Evolutionary conservation across 169 alveolate species (phyloP).

Genomic region (Babesia ovata): DNA sequence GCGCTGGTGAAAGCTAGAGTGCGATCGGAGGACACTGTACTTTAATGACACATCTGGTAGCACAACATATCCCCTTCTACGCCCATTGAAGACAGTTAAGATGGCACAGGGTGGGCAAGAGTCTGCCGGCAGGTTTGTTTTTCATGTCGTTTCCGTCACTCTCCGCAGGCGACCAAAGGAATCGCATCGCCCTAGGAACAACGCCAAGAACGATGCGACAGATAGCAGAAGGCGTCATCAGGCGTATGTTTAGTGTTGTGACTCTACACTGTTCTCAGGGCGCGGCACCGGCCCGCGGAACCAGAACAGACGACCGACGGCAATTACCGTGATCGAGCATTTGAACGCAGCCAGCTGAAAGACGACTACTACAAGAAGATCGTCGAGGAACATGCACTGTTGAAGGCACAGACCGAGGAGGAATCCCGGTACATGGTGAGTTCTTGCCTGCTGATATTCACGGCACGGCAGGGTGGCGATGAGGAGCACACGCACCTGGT

Average conservation of each 20-base stretch:
- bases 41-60: too few relatives aligned
- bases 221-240: conserved; percentile 6
- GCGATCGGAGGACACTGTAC: too few relatives aligned
- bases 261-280: background rate
- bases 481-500: conserved; percentile 78
- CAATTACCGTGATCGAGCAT: conserved; percentile 55
- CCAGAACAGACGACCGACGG: conserved; percentile 1
- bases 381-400: conserved; percentile 49
- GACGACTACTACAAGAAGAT: conserved; percentile 56
- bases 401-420: conserved; percentile 55
- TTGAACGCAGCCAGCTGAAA: conserved; percentile 53
- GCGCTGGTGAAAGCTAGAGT: too few relatives aligned
- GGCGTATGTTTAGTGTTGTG: conserved; percentile 5
- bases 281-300: conserved; percentile 6
- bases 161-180: conserved; percentile 4
- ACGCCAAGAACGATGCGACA: background rate
- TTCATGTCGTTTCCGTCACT: background rate
- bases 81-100: too few relatives aligned
- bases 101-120: conserved; percentile 8
- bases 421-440: conserved; percentile 69
- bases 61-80: too few relatives aligned
- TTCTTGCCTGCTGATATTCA: background rate
- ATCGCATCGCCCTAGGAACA: background rate
- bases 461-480: conserved; percentile 74
- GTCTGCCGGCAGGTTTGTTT: conserved; percentile 8